These are phyloP conservation scores for Cordyceps cateniannulata DNA, from an alignment of 2,329 filamentous ascomycete species.

Conservation along the genomic window DNA sequence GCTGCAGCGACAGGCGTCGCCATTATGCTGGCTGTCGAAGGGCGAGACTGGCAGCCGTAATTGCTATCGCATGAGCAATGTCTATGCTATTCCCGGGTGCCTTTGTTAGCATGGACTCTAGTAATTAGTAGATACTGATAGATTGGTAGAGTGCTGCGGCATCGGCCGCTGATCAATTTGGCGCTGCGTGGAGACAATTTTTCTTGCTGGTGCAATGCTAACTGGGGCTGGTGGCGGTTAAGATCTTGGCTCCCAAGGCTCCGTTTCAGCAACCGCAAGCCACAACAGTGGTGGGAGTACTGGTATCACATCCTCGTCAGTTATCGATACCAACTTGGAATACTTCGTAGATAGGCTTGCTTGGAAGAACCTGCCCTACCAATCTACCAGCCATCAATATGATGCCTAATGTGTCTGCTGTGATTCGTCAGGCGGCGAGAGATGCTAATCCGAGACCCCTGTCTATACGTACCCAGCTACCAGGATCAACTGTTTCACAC, in stretches of 20 bases:
- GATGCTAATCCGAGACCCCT: not conserved
- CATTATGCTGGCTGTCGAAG: constrained; percentile 31
- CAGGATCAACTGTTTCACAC: not conserved
- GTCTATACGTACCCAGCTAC: not conserved
- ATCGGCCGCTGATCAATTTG: not conserved
- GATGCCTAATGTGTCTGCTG: not conserved
- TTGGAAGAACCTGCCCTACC: too few relatives aligned
- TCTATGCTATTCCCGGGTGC: not conserved
- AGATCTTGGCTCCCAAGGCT: too few relatives aligned
- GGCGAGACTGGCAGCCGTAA: not conserved
- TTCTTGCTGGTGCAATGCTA: too few relatives aligned
- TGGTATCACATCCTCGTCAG: not conserved
- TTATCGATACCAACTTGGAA: not conserved
- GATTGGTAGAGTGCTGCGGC: not conserved
- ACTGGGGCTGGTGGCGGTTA: too few relatives aligned
- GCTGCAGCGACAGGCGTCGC: constrained; percentile 51
- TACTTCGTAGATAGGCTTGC: too few relatives aligned
- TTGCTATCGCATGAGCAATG: not conserved
- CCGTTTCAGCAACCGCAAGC: too few relatives aligned
- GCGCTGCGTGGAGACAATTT: not conserved
- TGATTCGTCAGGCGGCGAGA: not conserved
- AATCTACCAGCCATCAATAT: too few relatives aligned
- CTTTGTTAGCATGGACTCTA: not conserved
- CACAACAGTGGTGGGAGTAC: too few relatives aligned
- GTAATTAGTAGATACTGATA: too few relatives aligned